Evolutionary conservation across 2,329 filamentous ascomycete species (phyloP).

Genomic region (Alternaria consortialis): DNA sequence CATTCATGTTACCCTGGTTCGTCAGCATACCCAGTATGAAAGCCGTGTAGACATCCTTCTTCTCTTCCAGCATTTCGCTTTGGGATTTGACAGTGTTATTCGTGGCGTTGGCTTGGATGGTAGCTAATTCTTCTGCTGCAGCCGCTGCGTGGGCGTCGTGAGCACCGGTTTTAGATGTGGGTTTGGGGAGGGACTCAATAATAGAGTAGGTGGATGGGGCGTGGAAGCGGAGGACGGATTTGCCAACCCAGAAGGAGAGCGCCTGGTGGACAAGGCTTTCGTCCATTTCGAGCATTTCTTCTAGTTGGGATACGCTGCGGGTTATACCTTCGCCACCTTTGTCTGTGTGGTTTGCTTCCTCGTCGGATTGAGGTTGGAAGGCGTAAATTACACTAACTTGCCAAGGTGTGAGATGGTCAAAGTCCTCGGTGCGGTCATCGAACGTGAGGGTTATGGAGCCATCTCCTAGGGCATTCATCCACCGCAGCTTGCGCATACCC

Average conservation of each 20-base stretch:
- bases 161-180: constrained; percentile 25
- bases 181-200: constrained; percentile 63
- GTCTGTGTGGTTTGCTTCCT: constrained; percentile 29
- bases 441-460: constrained; percentile 84
- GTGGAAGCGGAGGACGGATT: constrained; percentile 68
- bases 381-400: constrained; percentile 88
- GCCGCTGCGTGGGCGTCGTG: constrained; percentile 48
- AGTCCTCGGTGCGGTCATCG: constrained; percentile 76
- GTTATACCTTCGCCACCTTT: constrained; percentile 43
- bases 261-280: constrained; percentile 74
- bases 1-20: constrained; percentile 85
- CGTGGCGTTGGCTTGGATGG: constrained; percentile 53
- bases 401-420: constrained; percentile 82
- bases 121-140: constrained; percentile 47
- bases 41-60: constrained; percentile 81
- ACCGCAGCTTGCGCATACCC: constrained; percentile 83
- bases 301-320: constrained; percentile 57
- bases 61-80: constrained; percentile 71
- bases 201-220: constrained; percentile 67
- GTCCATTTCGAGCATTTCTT: constrained; percentile 72
- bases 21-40: constrained; percentile 96
- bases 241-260: constrained; percentile 75
- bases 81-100: constrained; percentile 61
- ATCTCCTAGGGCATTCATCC: constrained; percentile 83
- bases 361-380: constrained; percentile 67